phyloP scores from a whole-genome alignment of 768 basidiomycete species.

The Coprinopsis strossmayeri region DNA sequence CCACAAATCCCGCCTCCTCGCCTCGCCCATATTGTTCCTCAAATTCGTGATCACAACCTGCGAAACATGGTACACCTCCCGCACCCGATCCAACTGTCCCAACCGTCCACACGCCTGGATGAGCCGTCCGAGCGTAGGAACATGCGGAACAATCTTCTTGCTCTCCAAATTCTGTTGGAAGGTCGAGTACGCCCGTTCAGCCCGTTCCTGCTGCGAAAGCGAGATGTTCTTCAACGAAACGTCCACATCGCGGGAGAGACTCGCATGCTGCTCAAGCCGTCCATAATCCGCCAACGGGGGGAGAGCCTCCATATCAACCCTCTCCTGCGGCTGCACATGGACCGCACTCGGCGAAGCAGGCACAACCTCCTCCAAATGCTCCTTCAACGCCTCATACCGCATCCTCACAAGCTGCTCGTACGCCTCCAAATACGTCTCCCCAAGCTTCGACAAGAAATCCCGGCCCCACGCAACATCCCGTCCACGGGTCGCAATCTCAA shows the following conservation, averaged over 20 bases:
- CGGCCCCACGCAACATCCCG: not conserved
- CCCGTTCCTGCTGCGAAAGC: not conserved
- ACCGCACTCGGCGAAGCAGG: not conserved
- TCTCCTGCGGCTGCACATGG: not conserved
- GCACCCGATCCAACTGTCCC: constrained; percentile 53
- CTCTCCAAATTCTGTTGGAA: constrained; percentile 40
- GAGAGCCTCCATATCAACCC: not conserved
- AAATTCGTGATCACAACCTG: constrained; percentile 52
- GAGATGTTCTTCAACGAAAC: constrained; percentile 8
- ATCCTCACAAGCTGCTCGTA: not conserved
- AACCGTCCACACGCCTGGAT: constrained; percentile 65
- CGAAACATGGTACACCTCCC: constrained; percentile 58
- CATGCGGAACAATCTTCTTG: constrained; percentile 40
- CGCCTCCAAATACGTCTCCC: not conserved
- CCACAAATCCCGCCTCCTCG: constrained; percentile 47
- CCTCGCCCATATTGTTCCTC: constrained; percentile 16
- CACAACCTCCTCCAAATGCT: constrained; percentile 5
- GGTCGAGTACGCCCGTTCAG: constrained; percentile 35
- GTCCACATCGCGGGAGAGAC: constrained; percentile 10
- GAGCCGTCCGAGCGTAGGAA: constrained; percentile 49
- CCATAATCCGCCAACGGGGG: constrained; percentile 1
- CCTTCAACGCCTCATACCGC: not conserved
- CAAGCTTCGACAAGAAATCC: not conserved
- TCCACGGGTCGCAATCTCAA: constrained; percentile 19
- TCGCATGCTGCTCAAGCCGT: not conserved